Conservation (phyloP, 2,329 filamentous ascomycete species). For the Phoma sp. region DNA sequence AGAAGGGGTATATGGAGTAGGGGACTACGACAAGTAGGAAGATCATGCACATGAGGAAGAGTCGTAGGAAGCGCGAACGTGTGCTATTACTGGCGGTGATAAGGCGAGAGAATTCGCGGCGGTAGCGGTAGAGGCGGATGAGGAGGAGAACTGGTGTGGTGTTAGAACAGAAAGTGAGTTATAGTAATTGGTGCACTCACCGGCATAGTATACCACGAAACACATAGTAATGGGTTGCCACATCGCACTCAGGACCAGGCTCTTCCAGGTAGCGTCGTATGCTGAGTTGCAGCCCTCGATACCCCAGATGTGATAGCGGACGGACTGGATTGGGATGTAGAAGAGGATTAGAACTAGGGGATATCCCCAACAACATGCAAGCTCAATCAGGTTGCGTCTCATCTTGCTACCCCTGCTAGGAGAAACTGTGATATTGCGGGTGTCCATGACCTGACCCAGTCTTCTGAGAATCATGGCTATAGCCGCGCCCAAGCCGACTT, state of each 20-base stretch:
- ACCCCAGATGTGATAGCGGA: slow-evolving; percentile 63
- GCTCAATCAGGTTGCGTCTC: slow-evolving; percentile 57
- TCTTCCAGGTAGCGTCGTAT: slow-evolving; percentile 64
- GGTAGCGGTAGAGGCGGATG: slow-evolving; percentile 65
- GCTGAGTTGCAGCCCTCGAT: slow-evolving; percentile 65
- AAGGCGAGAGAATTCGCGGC: slow-evolving; percentile 62
- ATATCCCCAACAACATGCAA: slow-evolving; percentile 61
- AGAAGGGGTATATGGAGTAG: slow-evolving; percentile 52
- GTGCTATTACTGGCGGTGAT: slow-evolving; percentile 60
- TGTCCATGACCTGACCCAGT: slow-evolving; percentile 66
- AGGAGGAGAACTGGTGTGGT: slow-evolving; percentile 60
- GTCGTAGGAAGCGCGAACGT: slow-evolving; percentile 66
- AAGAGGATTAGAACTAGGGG: slow-evolving; percentile 62
- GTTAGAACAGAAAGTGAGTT: slow-evolving; percentile 14
- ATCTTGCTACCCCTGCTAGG: slow-evolving; percentile 57
- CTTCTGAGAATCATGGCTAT: slow-evolving; percentile 65
- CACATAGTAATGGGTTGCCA: slow-evolving; percentile 63
- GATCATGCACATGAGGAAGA: slow-evolving; percentile 62
- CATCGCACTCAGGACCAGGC: slow-evolving; percentile 59
- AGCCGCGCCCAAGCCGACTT: slow-evolving; percentile 59
- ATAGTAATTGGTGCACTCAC: slow-evolving; percentile 50
- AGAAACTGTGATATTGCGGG: slow-evolving; percentile 59
- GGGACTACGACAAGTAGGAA: slow-evolving; percentile 61
- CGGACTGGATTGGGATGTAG: slow-evolving; percentile 65
- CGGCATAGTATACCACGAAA: slow-evolving; percentile 61